Evolutionary conservation across 805 yeast species (phyloP), one percentile per base, ranked within the genome.

Genomic region (Priceomyces haplophilus): DNA sequence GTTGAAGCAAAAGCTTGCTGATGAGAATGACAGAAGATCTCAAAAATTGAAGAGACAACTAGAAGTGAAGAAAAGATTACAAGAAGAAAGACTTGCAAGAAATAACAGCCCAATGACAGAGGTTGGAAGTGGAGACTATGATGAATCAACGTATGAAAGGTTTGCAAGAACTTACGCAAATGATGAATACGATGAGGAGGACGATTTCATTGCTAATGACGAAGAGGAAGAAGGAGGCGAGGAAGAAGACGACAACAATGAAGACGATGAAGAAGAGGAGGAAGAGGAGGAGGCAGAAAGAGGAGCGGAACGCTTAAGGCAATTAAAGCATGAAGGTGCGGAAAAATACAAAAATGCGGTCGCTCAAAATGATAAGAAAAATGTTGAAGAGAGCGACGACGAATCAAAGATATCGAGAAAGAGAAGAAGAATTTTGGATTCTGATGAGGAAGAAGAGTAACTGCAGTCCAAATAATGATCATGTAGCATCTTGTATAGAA

Each of bases 41-140:
- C 80, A 80, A 54, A 76, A 79, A 45, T 69, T 82, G 53, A 82
- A 78, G 60, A 83, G 82, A 48, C 83, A 84, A 64, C 71, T 85
- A 54, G 84, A 80, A 62, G 75, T 78, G 45, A 76, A 75, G 52
- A 63, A 79, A 54, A 77, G 77, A 44, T 65, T 73, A 48, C 82
- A 80, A 50, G 82, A 75, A 44, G 90, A 83, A 56, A 69, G 78
- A 48, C 49, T 73, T 40, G 84, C 78, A 42, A 69, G 83, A 38
- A 63, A 71, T 7, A 67, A 65, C 30, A 56, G 67, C 18, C 66
- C 72, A 10, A 55, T 21, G 25, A 34, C 29, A 37, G 45, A 18
- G 39, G 42, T 20, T 38, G 43, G 36, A 38, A 44, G 35, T 21
- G 25, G 17, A 18, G 15, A 24, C 4, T 43, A 41, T 25, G 51